Base-by-base conservation (phyloP, 306 rosid species). In the Sophora flavescens region DNA sequence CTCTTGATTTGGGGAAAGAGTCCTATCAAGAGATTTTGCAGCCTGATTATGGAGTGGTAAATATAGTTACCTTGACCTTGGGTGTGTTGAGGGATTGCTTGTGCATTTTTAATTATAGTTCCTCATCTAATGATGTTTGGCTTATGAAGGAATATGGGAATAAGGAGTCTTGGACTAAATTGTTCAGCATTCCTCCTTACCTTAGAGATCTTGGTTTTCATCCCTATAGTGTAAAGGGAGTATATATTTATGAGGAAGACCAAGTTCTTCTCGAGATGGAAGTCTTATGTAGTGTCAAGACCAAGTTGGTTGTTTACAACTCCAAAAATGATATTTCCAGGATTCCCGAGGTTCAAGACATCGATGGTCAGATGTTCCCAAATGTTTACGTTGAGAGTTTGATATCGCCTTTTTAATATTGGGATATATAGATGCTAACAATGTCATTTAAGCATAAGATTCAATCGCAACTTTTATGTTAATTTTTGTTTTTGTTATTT, bases 1-100 rank as follows among this genome's bases (percentile, higher is more conserved):
- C 88, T 52, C 82, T 81, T 26, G 80, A 85, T 70, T 60, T 85
- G 63, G 59, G 75, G n/a, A 75, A 52, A 6, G 88, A 85, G 76
- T 10, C 66, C 2, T 85, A 64, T 75, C 77, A 4, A 41, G 73
- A 65, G 39, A 22, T 81, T 4, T 18, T 57, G 68, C 81, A 57
- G 61, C 83, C 87, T 22, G 82, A 76, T 73, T 17, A 78, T 73
- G 68, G 54, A 56, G 64, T 0, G 0, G 68, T 16, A 3, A 6
- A 0, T 1, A 44, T 14, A 50, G 0, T 28, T 47, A 3, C 1
- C 3, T 35, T 16, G 33, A 17, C 15, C 7, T 63, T 70, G 41
- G 81, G 56, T 1, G 84, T 74, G 6, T 13, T 81, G 38, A 70
- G 48, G 65, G 77, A 52, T n/a, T 81, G 81, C 18, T 75, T 85